phyloP scores from a whole-genome alignment of 768 basidiomycete genomes.

The Tylopilus sp. region DNA sequence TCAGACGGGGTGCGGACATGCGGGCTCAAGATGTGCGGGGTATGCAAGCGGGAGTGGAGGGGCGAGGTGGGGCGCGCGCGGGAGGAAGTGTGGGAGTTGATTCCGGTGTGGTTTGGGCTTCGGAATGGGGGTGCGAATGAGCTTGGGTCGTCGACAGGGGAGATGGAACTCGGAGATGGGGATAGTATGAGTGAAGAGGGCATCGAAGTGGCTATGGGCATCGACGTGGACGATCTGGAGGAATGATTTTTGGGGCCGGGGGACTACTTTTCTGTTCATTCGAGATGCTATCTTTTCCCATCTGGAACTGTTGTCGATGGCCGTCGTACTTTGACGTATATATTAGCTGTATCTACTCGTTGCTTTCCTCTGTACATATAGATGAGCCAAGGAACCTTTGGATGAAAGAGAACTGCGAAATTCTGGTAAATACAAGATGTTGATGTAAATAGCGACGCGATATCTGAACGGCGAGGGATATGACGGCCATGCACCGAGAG shows the following conservation, averaged over 20 bases:
- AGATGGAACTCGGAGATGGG: background rate
- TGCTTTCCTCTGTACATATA: slow-evolving; percentile 6
- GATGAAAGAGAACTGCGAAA: background rate
- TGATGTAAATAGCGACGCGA: slow-evolving; percentile 14
- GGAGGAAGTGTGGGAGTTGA: slow-evolving; percentile 56
- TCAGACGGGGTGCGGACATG: slow-evolving; percentile 55
- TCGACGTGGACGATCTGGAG: slow-evolving; percentile 12
- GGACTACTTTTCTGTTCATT: background rate
- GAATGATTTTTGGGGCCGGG: slow-evolving; percentile 6
- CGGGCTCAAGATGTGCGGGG: slow-evolving; percentile 51
- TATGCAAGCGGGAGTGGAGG: slow-evolving; percentile 49
- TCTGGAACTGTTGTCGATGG: background rate
- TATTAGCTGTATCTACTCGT: slow-evolving; percentile 14
- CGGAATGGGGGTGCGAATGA: slow-evolving; percentile 13
- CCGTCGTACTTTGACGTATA: slow-evolving; percentile 2
- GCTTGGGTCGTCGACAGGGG: background rate
- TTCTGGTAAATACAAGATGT: slow-evolving; percentile 14
- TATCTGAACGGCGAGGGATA: slow-evolving; percentile 11
- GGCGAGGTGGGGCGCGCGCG: slow-evolving; percentile 41
- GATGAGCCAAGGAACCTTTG: background rate
- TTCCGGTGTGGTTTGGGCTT: slow-evolving; percentile 67
- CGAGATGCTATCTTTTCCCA: slow-evolving; percentile 16
- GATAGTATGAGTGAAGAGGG: slow-evolving; percentile 7
- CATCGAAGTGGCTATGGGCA: slow-evolving; percentile 2
- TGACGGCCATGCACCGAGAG: background rate